These are phyloP conservation scores for Phytophthora nicotianae DNA, from an alignment of 352 stramenopile species.

Conservation along the genomic window DNA sequence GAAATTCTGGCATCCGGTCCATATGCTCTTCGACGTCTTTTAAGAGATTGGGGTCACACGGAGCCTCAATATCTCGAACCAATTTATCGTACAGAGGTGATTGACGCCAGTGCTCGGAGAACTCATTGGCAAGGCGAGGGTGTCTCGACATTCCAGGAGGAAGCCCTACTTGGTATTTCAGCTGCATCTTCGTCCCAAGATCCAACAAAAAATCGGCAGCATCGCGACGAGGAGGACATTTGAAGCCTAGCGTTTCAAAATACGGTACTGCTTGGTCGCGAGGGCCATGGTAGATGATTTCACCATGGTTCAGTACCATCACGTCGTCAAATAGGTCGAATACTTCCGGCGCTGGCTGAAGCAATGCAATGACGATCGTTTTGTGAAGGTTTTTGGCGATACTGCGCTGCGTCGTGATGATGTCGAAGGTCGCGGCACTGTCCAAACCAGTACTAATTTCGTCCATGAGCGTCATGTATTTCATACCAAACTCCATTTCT, in stretches of 20 bases:
- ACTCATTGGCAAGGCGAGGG: slow-evolving; percentile 34
- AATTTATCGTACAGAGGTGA: slow-evolving; percentile 24
- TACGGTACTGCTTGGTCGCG: slow-evolving; percentile 50
- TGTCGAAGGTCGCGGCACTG: slow-evolving; percentile 61
- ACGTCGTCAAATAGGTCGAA: slow-evolving; percentile 62
- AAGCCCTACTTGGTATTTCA: slow-evolving; percentile 33
- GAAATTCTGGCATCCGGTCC: slow-evolving; percentile 37
- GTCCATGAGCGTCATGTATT: slow-evolving; percentile 81
- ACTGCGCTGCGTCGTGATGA: slow-evolving; percentile 52
- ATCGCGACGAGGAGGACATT: slow-evolving; percentile 37
- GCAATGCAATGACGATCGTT: slow-evolving; percentile 71
- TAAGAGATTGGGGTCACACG: slow-evolving; percentile 14
- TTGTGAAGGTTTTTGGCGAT: slow-evolving; percentile 55
- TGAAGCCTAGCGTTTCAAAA: slow-evolving; percentile 40
- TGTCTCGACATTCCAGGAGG: slow-evolving; percentile 8
- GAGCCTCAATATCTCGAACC: slow-evolving; percentile 18
- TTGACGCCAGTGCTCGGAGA: slow-evolving; percentile 28
- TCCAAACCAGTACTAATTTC: slow-evolving; percentile 68
- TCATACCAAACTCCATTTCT: slow-evolving; percentile 84
- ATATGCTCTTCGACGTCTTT: slow-evolving; percentile 27
- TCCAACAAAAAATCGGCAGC: slow-evolving; percentile 47
- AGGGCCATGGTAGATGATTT: slow-evolving; percentile 49
- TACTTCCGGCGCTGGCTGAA: slow-evolving; percentile 73
- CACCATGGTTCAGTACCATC: slow-evolving; percentile 49
- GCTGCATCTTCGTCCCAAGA: slow-evolving; percentile 41